Evolutionary conservation across 768 basidiomycete genomes (phyloP), one percentile per base, ranked within the genome.

Genomic region (Termitomyces sp.): DNA sequence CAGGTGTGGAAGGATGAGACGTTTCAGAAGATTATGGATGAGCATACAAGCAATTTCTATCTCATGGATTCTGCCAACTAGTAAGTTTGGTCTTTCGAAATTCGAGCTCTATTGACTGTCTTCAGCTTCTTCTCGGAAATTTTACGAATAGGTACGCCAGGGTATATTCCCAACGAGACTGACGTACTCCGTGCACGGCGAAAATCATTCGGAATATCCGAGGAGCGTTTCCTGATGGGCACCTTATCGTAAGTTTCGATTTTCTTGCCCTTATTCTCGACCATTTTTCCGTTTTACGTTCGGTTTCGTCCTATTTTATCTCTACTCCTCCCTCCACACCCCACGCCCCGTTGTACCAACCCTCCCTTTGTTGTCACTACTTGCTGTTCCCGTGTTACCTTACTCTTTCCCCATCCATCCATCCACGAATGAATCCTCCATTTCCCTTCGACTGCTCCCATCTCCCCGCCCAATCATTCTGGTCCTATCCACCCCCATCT

Each of bases 61-160:
- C 78, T 97, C 15, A 96, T 96, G 93, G 96, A 97, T 70, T 91
- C 86, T n/a, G 96, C 96, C 0, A 80, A 81, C 49, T 96, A 96
- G 92, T 93, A 67, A 70, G 90, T 83, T 38, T 38, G n/a, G 11
- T 39, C 4, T 22, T n/a, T 2, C 1, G 6, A 52, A 11, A 6
- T 46, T n/a, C 4, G 16, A 28, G 5, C 5, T 20, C 4, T 4
- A 11, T 13, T 12, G 7, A 55, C 7, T 35, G 1, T 45, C 8
- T 35, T 18, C 58, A 94, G 92, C 72, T 98, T 98, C 76, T 96
- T 97, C 74, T 79, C 81, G 8, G 86, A 93, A 59, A 88, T 94
- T 11, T 76, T 84, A 16, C 85, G 94, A 52, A 94, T 97, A 70
- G 91, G 91, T 2, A 72, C 82, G 3, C 80, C 84, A 0, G 86